Percentiles rank a stretch among this genome's conserved stretches.
phyloP scores from a whole-genome alignment of 331 rosid genomes.

The Saraca asoca region DNA sequence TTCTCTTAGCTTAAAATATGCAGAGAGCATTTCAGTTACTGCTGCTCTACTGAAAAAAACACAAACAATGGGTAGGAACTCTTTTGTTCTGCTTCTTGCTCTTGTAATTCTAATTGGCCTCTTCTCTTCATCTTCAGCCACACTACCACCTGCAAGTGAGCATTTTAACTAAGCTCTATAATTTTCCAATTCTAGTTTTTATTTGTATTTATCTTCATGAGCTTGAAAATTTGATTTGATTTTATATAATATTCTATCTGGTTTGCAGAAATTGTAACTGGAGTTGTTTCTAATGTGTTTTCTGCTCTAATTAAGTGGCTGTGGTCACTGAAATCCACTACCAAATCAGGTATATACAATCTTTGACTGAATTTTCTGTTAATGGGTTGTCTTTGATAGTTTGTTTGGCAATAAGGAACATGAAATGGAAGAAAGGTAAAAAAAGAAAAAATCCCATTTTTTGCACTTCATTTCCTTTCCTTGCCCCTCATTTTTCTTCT shows the following conservation, averaged over 20 bases:
- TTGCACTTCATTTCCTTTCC: too few relatives aligned
- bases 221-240: conserved; percentile 1
- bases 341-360: conserved; percentile 56
- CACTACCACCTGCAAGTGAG: conserved; percentile 88
- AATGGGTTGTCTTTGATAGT: too few relatives aligned
- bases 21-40: conserved; percentile 35
- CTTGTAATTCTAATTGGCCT: conserved; percentile 53
- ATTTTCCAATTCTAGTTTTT: background rate
- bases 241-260: conserved; percentile 31
- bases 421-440: too few relatives aligned
- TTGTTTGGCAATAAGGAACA: too few relatives aligned
- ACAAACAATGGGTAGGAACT: conserved; percentile 51
- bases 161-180: conserved; percentile 10
- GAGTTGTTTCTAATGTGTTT: conserved; percentile 78
- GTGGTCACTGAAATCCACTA: conserved; percentile 78
- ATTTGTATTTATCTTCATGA: background rate
- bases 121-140: conserved; percentile 69
- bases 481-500: too few relatives aligned
- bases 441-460: too few relatives aligned
- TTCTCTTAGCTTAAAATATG: too few relatives aligned
- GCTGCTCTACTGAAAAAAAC: conserved; percentile 29
- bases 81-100: conserved; percentile 47
- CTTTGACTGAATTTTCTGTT: conserved; percentile 25
- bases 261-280: conserved; percentile 70
- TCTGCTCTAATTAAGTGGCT: conserved; percentile 83